A percentile compares a stretch with the other conserved stretches of the same genome.
Evolutionary conservation across 257 asterid species (phyloP).

Genomic region (Forsythia viridissima): DNA sequence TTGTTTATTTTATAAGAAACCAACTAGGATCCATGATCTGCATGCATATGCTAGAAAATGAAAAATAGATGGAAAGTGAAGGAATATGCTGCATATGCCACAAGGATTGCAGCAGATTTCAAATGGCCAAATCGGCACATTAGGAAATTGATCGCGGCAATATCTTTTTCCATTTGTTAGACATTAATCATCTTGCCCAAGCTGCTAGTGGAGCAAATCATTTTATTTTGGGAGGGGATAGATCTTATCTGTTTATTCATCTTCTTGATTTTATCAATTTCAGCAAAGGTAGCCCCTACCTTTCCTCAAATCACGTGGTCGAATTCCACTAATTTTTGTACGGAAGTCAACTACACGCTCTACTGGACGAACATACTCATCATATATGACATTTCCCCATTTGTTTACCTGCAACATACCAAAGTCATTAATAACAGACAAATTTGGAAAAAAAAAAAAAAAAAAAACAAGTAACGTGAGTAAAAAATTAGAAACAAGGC

Average conservation of each 20-base stretch:
- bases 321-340: constrained; percentile 89
- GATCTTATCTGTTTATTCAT: not conserved
- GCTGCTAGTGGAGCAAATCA: not conserved
- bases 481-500: not conserved
- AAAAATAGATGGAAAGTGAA: not conserved
- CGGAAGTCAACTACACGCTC: constrained; percentile 89
- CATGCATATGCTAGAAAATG: not conserved
- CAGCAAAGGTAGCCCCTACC: constrained; percentile 42
- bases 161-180: not conserved
- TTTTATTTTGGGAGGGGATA: not conserved
- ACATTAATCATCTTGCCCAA: not conserved
- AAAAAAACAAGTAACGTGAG: not conserved
- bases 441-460: constrained; percentile 20
- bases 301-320: constrained; percentile 79
- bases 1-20: no score
- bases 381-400: constrained; percentile 86
- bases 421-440: constrained; percentile 13
- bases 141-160: not conserved
- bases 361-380: constrained; percentile 86
- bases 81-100: not conserved
- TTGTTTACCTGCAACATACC: constrained; percentile 70
- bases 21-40: not conserved
- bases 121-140: not conserved
- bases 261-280: not conserved
- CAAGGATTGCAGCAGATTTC: not conserved